Base-by-base conservation (phyloP, 2,329 filamentous ascomycete species). In the Aspergillus neotritici region DNA sequence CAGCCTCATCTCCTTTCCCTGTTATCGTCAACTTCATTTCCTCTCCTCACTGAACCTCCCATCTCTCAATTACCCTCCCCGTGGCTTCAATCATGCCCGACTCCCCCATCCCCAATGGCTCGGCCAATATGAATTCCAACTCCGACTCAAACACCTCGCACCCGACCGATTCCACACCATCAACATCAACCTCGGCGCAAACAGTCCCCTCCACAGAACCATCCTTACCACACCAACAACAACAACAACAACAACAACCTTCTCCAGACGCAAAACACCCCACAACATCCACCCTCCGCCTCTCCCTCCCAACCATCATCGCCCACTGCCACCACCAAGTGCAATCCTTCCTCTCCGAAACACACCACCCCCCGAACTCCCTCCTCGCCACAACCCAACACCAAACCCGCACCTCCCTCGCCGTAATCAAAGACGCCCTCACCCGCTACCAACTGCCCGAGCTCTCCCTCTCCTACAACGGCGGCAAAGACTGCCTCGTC, bases 401-500 rank as follows among this genome's bases (percentile, higher is more conserved):
- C 44, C 89, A 93, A 71, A 85, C 86, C 35, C 78, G 80, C 48
- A 72, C 79, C 41, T 84, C 88, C 16, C 74, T 94, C 58, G 75
- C 68, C 15, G 82, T 95, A 15, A 81, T 96, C 45, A 77, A 80
- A 48, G 78, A 87, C 56, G 87, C 90, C 11, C 72, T 96, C 59
- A 68, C 79, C 50, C 77, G 76, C 60, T 97, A 95, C 66, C 77
- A 77, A 83, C 78, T 85, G 49, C 76, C 84, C 46, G 78, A 94
- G 62, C 77, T 97, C 48, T 88, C 90, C 4, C 75, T 97, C 51
- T 94, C 91, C 44, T 98, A 96, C 70, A 98, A 98, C 58, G 93
- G 93, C 61, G 93, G 93, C 48, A 98, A 98, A 67, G 93, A 97
- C 75, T 97, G 91, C 60, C 84, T 97, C 13, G 90, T 97, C 41